phyloP scores from a whole-genome alignment of 2,329 filamentous ascomycete genomes.

The Chrysosporium queenslandicum region DNA sequence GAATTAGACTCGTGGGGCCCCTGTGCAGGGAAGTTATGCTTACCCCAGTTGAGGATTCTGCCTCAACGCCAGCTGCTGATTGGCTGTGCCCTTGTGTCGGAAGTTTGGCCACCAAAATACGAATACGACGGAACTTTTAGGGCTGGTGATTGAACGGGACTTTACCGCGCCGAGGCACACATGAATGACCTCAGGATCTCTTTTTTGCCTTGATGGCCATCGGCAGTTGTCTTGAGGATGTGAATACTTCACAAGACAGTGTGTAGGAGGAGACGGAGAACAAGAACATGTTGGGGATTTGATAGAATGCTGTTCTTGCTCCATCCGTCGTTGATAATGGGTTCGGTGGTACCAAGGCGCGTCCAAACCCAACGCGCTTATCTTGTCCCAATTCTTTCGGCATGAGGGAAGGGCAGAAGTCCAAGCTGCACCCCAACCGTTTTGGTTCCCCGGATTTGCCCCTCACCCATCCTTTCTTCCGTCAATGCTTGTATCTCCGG shows the following conservation, averaged over 20 bases:
- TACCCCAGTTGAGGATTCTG: not conserved
- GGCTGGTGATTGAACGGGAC: not conserved
- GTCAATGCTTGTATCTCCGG: not conserved
- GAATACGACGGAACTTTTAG: constrained; percentile 3
- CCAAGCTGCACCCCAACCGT: not conserved
- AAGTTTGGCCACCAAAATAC: not conserved
- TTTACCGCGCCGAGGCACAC: not conserved
- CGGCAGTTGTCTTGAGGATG: no score
- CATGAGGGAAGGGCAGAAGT: no score
- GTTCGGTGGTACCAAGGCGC: not conserved
- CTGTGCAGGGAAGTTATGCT: not conserved
- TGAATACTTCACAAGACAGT: no score
- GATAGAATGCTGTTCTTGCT: no score
- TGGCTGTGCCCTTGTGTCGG: not conserved
- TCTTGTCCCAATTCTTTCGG: no score
- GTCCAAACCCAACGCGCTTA: not conserved
- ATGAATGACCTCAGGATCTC: no score
- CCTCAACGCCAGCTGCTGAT: not conserved
- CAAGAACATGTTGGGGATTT: no score
- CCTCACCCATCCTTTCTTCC: not conserved
- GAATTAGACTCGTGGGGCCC: constrained; percentile 9
- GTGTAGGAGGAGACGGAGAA: no score
- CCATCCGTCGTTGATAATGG: no score
- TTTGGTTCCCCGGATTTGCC: not conserved
- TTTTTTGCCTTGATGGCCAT: no score